Evolutionary conservation across 129 eudicot genomes (phyloP), one percentile per base, ranked within the genome.

Genomic region (Flaveria brownii): DNA sequence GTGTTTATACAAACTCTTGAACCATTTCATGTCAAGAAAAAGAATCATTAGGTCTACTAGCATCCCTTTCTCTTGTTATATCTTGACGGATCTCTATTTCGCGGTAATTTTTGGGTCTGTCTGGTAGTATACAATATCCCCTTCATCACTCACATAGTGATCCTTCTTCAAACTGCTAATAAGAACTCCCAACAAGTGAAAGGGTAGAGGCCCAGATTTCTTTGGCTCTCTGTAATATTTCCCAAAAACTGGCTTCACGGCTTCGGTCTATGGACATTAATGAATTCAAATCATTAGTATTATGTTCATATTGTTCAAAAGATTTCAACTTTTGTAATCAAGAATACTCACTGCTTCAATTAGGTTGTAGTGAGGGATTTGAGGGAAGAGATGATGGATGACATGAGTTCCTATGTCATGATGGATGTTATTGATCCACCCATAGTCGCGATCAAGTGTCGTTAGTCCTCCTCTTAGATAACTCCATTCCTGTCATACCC

Each of bases 321-420:
- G 43, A 72, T 39, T 15, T 16, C 2, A 63, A 52, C n/a, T 46
- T 56, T 60, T 18, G 3, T 23, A 12, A 28, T 20, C 1, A 26
- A 80, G 68, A 78, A 80, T 30, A 60, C 78, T 52, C 65, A 83
- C 99, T 13, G 99, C 99, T 87, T 95, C 97, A 3, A 89, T 67
- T 22, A 95, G 84, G 79, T 95, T 88, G 75, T 95, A 95, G 80
- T 95, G 99, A 45, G 99, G 99, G 86, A 95, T 95, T 75, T 95
- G 99, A 36, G 99, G 99, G 89, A 95, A 95, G 78, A 95, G 94
- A 82, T 91, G 99, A 68, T 95, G 99, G 9, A 95, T 79, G 36
- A 95, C 99, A 70, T 95, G 99, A 2, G 99, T 95, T 47, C 97
- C 99, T 1, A 95, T 95, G 73, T 95, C 97, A 62, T 95, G 99